Conservation (phyloP, 139 green algal species). For the Haematococcus lacustris region DNA sequence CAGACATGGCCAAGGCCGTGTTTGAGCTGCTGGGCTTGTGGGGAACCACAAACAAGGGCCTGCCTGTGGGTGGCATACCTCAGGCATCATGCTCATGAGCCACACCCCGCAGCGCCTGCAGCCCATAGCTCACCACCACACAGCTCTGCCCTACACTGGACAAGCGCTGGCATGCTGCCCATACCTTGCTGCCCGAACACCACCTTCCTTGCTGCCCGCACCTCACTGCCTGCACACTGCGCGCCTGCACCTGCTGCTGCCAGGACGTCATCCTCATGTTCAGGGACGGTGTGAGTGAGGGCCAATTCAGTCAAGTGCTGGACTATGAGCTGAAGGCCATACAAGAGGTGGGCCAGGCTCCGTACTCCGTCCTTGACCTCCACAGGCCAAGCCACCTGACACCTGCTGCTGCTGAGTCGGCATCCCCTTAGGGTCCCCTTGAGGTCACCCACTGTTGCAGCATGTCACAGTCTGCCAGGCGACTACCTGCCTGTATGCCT, state of each 20-base stretch:
- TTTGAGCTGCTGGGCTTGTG: background rate
- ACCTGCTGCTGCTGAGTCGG: too few relatives aligned
- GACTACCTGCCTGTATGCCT: background rate
- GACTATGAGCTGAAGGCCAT: constrained; percentile 39
- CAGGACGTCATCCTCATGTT: constrained; percentile 27
- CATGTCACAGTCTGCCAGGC: too few relatives aligned
- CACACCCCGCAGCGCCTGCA: too few relatives aligned
- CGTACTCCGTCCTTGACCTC: background rate
- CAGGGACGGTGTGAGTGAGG: constrained; percentile 73
- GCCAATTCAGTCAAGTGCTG: constrained; percentile 75
- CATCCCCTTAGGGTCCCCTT: too few relatives aligned
- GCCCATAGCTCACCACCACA: background rate
- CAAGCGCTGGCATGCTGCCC: too few relatives aligned
- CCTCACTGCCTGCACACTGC: background rate
- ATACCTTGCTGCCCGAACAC: too few relatives aligned
- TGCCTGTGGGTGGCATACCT: background rate
- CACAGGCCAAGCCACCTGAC: too few relatives aligned
- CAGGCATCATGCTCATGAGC: background rate
- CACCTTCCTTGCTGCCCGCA: background rate
- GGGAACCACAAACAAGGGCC: background rate
- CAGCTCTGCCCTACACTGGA: background rate
- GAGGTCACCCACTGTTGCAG: too few relatives aligned
- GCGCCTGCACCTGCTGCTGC: background rate
- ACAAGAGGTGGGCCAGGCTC: constrained; percentile 11
- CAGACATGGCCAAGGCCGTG: background rate